Evolutionary conservation across 2,329 filamentous ascomycete genomes (phyloP).

Genomic region (Ceratocystis eucalypticola): DNA sequence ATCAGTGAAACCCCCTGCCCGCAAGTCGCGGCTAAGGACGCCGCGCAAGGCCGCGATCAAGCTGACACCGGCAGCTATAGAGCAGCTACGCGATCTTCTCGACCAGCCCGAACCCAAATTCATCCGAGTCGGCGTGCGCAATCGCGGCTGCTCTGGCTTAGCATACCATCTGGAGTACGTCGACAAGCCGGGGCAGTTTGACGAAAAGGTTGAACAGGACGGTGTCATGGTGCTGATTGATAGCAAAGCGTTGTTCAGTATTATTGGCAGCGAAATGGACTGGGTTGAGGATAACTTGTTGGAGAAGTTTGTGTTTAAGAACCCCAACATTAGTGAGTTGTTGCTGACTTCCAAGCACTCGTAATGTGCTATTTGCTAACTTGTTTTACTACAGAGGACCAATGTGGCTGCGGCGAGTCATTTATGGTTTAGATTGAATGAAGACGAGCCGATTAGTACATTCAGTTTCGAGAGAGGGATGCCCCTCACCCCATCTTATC

Average conservation of each 20-base stretch:
- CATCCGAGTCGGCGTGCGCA: constrained; percentile 87
- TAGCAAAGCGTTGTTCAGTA: constrained; percentile 93
- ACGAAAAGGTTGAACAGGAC: constrained; percentile 89
- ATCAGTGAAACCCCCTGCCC: constrained; percentile 31
- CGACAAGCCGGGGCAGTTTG: constrained; percentile 74
- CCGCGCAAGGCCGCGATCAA: constrained; percentile 86
- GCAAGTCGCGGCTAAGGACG: constrained; percentile 45
- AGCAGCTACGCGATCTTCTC: constrained; percentile 62
- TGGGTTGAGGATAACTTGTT: constrained; percentile 95
- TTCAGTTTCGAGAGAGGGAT: no score
- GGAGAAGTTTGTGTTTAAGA: constrained; percentile 83
- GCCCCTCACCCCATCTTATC: no score
- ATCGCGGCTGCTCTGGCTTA: constrained; percentile 83
- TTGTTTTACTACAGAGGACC: constrained; percentile 52
- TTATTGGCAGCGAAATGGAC: constrained; percentile 98
- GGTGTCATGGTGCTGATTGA: constrained; percentile 93
- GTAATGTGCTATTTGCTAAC: constrained; percentile 25
- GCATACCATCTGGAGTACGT: constrained; percentile 93
- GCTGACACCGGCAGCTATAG: constrained; percentile 65
- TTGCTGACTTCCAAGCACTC: no score
- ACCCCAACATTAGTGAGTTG: constrained; percentile 92
- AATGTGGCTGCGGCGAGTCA: constrained; percentile 92
- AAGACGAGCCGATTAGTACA: no score
- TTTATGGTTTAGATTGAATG: constrained; percentile 56
- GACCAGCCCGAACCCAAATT: constrained; percentile 80